A percentile compares a stretch with the other conserved stretches of the same genome.
These are phyloP conservation scores for Picocystis salinarum DNA, from an alignment of 139 green algal species.

Conservation along the genomic window DNA sequence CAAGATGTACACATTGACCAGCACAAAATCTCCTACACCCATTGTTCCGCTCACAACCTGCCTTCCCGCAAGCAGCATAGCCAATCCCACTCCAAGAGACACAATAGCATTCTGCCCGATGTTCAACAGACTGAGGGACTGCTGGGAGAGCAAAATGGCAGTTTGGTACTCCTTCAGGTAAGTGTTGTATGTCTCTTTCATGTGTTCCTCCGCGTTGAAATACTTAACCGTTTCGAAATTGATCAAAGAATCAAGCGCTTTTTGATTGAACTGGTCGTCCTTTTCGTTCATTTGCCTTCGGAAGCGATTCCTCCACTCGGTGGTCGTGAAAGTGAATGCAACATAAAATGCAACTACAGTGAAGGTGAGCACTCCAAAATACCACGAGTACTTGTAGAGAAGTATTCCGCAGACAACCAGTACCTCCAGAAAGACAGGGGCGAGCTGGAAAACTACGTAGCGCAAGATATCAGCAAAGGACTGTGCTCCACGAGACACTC, in stretches of 20 bases:
- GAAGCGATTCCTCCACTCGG: conserved; percentile 55
- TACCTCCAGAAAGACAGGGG: conserved; percentile 1
- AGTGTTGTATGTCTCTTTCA: conserved; percentile 27
- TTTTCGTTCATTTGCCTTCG: conserved; percentile 43
- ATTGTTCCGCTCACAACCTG: conserved; percentile 5
- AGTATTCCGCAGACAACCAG: conserved; percentile 8
- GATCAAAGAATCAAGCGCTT: conserved; percentile 65
- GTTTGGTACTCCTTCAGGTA: conserved; percentile 57
- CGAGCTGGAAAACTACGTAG: conserved; percentile 1
- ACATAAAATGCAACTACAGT: conserved; percentile 64
- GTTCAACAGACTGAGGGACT: conserved; percentile 49
- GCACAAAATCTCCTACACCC: conserved; percentile 43
- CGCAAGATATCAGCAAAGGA: neutral
- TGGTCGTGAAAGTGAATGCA: conserved; percentile 65
- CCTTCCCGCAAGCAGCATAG: conserved; percentile 25
- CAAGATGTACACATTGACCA: conserved; percentile 64
- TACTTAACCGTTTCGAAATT: conserved; percentile 78
- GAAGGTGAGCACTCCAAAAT: conserved; percentile 59
- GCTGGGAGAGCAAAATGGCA: neutral
- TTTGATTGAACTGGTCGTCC: conserved; percentile 43
- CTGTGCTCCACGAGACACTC: conserved; percentile 3
- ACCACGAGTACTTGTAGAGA: conserved; percentile 13
- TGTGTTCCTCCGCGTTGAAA: conserved; percentile 57
- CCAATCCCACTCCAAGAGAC: conserved; percentile 31
- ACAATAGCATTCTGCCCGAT: conserved; percentile 65